Evolutionary conservation across 2,329 filamentous ascomycete species (phyloP).

Genomic region (Fusarium nisikadoi): DNA sequence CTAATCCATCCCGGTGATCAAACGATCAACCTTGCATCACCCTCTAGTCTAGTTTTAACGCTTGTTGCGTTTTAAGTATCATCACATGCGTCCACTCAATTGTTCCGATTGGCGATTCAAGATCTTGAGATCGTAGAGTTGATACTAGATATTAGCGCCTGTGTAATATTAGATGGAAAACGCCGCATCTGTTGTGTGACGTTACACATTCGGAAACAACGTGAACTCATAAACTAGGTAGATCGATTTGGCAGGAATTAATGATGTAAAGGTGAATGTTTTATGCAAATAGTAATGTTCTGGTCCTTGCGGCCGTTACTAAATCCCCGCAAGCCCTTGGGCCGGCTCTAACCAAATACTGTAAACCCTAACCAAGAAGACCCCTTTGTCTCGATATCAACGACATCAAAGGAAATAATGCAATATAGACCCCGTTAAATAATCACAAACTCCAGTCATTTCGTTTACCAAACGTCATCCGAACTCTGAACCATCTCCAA

Average conservation of each 20-base stretch:
- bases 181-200: conserved; percentile 2
- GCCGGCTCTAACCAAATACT: conserved; percentile 13
- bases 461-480: conserved; percentile 71
- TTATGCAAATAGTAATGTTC: conserved; percentile 22
- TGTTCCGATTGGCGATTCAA: conserved; percentile 27
- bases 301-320: conserved; percentile 21
- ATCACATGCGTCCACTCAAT: conserved; percentile 6
- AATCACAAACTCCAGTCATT: conserved; percentile 7
- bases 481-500: conserved; percentile 69
- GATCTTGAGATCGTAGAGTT: conserved; percentile 3
- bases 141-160: conserved; percentile 9
- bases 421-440: conserved; percentile 13
- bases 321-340: conserved; percentile 13
- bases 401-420: conserved; percentile 43
- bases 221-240: background rate
- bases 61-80: conserved; percentile 13
- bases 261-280: conserved; percentile 21
- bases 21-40: conserved; percentile 9
- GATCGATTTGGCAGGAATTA: background rate
- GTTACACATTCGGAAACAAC: background rate
- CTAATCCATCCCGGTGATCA: conserved; percentile 21
- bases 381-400: conserved; percentile 25
- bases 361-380: conserved; percentile 13
- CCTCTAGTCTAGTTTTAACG: conserved; percentile 10
- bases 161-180: background rate